Conservation (phyloP, 352 stramenopile species). For the Proteromonas lacertae region DNA sequence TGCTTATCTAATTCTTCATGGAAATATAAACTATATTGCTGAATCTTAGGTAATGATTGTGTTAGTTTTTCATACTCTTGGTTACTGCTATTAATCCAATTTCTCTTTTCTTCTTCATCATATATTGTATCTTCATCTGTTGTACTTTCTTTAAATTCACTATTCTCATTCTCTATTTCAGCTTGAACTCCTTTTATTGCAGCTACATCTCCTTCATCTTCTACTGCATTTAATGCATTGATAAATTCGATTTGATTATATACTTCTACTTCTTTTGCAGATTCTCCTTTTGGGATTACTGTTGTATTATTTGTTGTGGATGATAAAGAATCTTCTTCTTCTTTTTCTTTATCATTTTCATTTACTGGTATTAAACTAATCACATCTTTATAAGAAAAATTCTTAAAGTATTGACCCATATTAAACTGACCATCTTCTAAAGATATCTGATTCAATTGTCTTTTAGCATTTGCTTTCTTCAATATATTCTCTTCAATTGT, state of each 20-base stretch:
- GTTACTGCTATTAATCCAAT: not conserved
- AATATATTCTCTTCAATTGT: conserved; percentile 98
- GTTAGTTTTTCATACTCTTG: not conserved
- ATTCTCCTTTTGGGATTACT: not conserved
- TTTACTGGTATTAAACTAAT: not conserved
- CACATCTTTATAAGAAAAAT: not conserved
- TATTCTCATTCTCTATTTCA: conserved; percentile 4
- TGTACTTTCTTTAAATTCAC: conserved; percentile 1
- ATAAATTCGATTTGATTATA: not conserved
- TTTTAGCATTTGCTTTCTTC: conserved; percentile 84
- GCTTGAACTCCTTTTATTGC: conserved; percentile 2
- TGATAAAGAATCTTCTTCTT: not conserved
- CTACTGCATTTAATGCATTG: conserved; percentile 18
- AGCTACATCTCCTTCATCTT: conserved; percentile 6
- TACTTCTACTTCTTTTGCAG: not conserved
- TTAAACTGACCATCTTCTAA: conserved; percentile 16
- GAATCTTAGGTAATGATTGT: too few relatives aligned
- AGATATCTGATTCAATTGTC: conserved; percentile 71
- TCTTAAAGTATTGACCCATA: not conserved
- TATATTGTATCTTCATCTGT: not conserved
- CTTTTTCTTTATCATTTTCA: not conserved
- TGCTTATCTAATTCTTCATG: not conserved
- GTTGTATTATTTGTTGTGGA: not conserved
- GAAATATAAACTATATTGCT: too few relatives aligned
- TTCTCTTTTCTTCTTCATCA: not conserved